Conservation (phyloP, 2,329 filamentous ascomycete genomes). For the Fusarium redolens region DNA sequence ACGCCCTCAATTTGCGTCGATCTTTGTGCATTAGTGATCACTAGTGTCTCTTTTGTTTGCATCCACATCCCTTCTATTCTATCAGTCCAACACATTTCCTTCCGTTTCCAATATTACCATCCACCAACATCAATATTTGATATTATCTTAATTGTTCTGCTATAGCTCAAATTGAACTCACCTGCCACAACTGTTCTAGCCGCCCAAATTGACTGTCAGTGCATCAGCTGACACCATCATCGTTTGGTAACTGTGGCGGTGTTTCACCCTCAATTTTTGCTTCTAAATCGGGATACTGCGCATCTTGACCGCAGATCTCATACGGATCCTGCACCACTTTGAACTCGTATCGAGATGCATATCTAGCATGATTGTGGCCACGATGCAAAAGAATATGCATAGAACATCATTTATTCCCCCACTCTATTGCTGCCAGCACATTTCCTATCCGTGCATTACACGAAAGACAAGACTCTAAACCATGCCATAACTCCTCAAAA, state of each 20-base stretch:
- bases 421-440: slow-evolving; percentile 7
- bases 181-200: slow-evolving; percentile 3
- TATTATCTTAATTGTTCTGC: not conserved
- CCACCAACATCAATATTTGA: not conserved
- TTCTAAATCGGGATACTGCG: slow-evolving; percentile 41
- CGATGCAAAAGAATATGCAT: not conserved
- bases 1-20: slow-evolving; percentile 23
- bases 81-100: not conserved
- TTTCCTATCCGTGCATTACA: not conserved
- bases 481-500: not conserved
- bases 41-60: slow-evolving; percentile 17
- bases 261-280: slow-evolving; percentile 21
- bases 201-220: not conserved
- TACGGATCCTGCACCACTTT: slow-evolving; percentile 11
- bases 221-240: slow-evolving; percentile 28
- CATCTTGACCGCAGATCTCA: slow-evolving; percentile 12
- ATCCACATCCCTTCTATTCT: slow-evolving; percentile 6
- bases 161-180: not conserved
- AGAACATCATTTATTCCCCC: slow-evolving; percentile 8
- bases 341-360: slow-evolving; percentile 5
- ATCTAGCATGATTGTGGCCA: not conserved
- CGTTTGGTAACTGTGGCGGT: slow-evolving; percentile 31
- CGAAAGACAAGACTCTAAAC: slow-evolving; percentile 2
- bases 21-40: slow-evolving; percentile 22
- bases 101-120: not conserved